Evolutionary conservation across 164 flowering plant genomes (phyloP), one percentile per base, ranked within the genome.

Genomic region (Chloranthus sessilifolius): DNA sequence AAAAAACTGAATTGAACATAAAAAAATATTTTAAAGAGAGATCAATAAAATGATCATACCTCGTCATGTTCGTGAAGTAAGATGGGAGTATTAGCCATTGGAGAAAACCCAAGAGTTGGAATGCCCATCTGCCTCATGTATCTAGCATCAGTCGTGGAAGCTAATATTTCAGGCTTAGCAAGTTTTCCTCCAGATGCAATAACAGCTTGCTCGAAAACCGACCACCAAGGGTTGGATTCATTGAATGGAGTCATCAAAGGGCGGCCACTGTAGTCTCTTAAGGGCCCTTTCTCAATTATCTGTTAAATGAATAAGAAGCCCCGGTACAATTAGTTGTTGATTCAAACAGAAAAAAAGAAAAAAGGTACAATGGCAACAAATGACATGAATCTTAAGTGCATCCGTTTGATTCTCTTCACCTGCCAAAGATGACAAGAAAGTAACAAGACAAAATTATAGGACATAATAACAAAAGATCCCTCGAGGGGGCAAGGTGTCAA

Each of bases 131-230:
- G 72, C 53, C 99, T 74, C 55, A 81, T 56, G 55, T 48, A 94
- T 19, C 96, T 72, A 47, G 99, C 83, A 74, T 89, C 99, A 41
- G 97, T 88, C 40, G 99, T 89, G 43, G 99, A 84, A 42, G 97
- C 35, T 58, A 94, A 72, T 15, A 86, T 86, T 66, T 94, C 99
- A 33, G 99, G 99, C 73, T 76, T 86, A 14, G 84, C 59, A 29
- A 94, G 95, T 64, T 74, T 82, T 34, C 86, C 99, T 47, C 97
- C 96, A 48, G 77, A 78, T 35, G 78, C 70, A 26, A 43, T 52
- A 17, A 94, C 64, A 35, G 95, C 97, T 60, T 77, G 60, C 64
- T 73, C 59, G 61, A 92, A 86, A 47, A 86, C 71, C 31, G 75
- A 43, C 99, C 99, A 94, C 97, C 99, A 86, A 36, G 90, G 92